Base-by-base conservation (phyloP, 2,329 filamentous ascomycete species). In the Fusarium drepaniforme region DNA sequence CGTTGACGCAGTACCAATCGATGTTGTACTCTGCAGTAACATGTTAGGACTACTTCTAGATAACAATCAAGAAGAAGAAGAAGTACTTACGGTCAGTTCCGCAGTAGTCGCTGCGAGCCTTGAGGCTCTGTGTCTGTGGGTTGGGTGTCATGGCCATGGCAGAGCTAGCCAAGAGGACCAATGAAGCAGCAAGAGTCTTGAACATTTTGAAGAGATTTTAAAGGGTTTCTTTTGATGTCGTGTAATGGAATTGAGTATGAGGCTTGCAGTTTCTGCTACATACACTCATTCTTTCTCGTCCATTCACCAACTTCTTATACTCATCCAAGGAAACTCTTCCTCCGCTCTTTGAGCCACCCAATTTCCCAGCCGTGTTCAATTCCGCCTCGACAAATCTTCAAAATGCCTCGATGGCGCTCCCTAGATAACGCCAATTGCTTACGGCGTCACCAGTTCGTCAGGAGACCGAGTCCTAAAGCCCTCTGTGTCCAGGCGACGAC, bases 1-100 rank as follows among this genome's bases (percentile, higher is more conserved):
- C 40, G 38, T 66, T 58, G 25, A 49, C 21, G 64, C 75, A 77
- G 35, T 51, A 68, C 62, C 67, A 70, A 28, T 70, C 42, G 4
- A 56, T 37, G 25, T 64, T 67, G 59, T 58, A 67, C 40, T 63
- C 75, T 77, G 9, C 13, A 13, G 37, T 11, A 13, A 16, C n/a
- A 12, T 4, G 63, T 67, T 30, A 68, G 64, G 13, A 18, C 6
- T 9, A 13, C 4, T 18, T 13, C 11, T 33, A 33, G 2, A 33
- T 33, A 33, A 33, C 8, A 33, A 3, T 33, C 30, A 11, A 33
- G 8, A 9, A 23, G 23, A 23, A 23, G 23, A 23, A 2, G 9
- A 11, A 23, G 12, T n/a, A 33, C 70, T 18, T 42, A 71, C 70
- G 60, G 21, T 70, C 70, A 15, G 57, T 67, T 35, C 67, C 70